Base-by-base conservation (phyloP, 441 rosid species). In the Jatropha multifida region DNA sequence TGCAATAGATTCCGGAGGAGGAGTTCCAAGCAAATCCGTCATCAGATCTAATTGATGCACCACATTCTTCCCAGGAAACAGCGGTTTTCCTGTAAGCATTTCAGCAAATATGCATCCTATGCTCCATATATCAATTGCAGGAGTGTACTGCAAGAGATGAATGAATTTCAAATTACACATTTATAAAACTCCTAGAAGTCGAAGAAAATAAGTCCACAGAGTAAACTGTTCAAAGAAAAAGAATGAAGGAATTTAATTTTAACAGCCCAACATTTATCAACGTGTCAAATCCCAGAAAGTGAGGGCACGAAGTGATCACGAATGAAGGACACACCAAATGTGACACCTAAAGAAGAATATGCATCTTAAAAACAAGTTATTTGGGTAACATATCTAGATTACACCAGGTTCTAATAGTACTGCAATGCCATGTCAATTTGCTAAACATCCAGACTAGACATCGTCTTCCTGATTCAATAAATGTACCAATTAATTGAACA, bases 21-120 rank as follows among this genome's bases (percentile, higher is more conserved):
- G 99, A 76, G 97, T 96, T 78, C 99, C 99, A 62, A 96, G 97
- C 63, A 90, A 79, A 86, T 96, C 99, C 71, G 98, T 96, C 97
- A 96, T 96, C 65, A 96, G 90, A 86, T 96, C 98, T 85, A 96
- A 85, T 41, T 96, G 98, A 78, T 96, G 99, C 78, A 96, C 99
- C 84, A 96, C 98, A 80, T 96, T 96, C 84, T 93, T 94, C 60
- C 99, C 98, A 26, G 98, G 98, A 82, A 96, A 96, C 78, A 96
- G 80, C 70, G 98, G 98, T 82, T 90, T 96, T 74, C 99, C 97
- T 40, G 91, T 80, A 71, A 96, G 96, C 90, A 96, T 84, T 84
- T 96, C 99, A 38, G 97, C 99, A 83, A 96, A 96, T 81, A 94
- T 96, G 86, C 99, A 96, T 84, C 99, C 99, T 72, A 96, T 92